Conservation (phyloP, 1,139 yeast genomes). For the Yamadazyma triangularis region DNA sequence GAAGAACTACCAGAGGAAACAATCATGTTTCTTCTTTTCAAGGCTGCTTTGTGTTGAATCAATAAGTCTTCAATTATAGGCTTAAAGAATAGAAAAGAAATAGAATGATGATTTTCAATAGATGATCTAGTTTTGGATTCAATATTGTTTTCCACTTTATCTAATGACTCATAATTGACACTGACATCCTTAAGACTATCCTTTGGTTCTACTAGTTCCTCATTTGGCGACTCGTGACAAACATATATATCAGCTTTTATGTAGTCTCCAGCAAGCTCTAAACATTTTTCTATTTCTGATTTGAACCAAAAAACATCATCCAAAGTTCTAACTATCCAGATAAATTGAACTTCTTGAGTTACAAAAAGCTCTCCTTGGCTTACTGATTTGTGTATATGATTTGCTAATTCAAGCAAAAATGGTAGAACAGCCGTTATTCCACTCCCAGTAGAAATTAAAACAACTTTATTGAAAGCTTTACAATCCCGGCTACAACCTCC, state of each 20-base stretch:
- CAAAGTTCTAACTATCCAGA: slow-evolving; percentile 44
- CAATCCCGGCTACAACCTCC: slow-evolving; percentile 55
- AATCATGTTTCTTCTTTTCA: slow-evolving; percentile 39
- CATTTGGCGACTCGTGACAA: slow-evolving; percentile 5
- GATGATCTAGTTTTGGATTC: slow-evolving; percentile 8
- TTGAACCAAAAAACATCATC: slow-evolving; percentile 44
- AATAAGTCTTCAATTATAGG: slow-evolving; percentile 28
- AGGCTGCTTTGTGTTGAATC: slow-evolving; percentile 13
- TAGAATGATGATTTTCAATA: slow-evolving; percentile 1
- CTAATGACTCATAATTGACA: too few relatives aligned
- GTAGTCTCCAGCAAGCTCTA: slow-evolving; percentile 16
- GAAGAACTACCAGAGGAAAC: slow-evolving; percentile 50
- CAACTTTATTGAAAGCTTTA: slow-evolving; percentile 44
- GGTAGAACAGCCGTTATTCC: slow-evolving; percentile 57
- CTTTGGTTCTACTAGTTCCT: neutral
- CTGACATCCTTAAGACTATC: too few relatives aligned
- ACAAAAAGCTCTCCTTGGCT: slow-evolving; percentile 8
- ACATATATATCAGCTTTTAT: slow-evolving; percentile 27
- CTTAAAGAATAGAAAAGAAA: slow-evolving; percentile 19
- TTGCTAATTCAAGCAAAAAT: slow-evolving; percentile 27
- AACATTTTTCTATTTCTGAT: slow-evolving; percentile 32
- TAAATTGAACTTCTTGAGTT: slow-evolving; percentile 32
- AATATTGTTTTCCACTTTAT: slow-evolving; percentile 10
- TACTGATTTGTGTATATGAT: slow-evolving; percentile 11
- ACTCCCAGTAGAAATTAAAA: slow-evolving; percentile 45